phyloP scores from a whole-genome alignment of 305 asterid species.

The Fraxinus albicans region DNA sequence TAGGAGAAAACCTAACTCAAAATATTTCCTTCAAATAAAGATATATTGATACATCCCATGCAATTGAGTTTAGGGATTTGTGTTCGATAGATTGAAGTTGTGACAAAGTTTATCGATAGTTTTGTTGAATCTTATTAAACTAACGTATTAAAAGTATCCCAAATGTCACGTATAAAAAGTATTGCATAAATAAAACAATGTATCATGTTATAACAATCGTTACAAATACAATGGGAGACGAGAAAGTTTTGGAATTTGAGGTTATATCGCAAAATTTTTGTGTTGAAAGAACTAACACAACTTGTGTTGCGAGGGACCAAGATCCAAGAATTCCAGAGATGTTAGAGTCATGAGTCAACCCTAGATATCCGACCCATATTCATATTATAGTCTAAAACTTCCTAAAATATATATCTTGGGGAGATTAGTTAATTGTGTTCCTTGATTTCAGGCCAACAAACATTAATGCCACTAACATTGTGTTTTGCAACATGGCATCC shows the following conservation, averaged over 20 bases:
- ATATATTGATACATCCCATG: background rate
- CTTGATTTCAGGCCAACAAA: slow-evolving; percentile 44
- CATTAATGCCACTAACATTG: slow-evolving; percentile 42
- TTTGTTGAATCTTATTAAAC: background rate
- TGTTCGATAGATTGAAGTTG: background rate
- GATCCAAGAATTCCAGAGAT: slow-evolving; percentile 54
- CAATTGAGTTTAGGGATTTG: background rate
- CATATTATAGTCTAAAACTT: background rate
- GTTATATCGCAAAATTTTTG: slow-evolving; percentile 29
- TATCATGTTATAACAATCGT: background rate
- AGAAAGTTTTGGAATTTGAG: slow-evolving; percentile 51
- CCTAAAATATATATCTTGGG: slow-evolving; percentile 19
- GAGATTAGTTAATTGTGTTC: slow-evolving; percentile 15
- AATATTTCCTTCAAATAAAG: too few species aligned
- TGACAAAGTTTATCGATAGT: background rate
- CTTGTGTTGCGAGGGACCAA: slow-evolving; percentile 26
- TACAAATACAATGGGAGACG: slow-evolving; percentile 31
- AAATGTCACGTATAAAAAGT: background rate
- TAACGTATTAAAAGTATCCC: background rate
- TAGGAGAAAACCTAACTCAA: background rate
- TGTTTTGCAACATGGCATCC: slow-evolving; percentile 47
- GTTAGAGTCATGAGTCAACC: slow-evolving; percentile 54
- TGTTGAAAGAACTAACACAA: background rate
- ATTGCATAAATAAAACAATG: background rate
- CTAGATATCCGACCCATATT: slow-evolving; percentile 32